These are phyloP conservation scores for Acanthochlamys bracteata DNA, from an alignment of 106 monocot species.

Conservation along the genomic window DNA sequence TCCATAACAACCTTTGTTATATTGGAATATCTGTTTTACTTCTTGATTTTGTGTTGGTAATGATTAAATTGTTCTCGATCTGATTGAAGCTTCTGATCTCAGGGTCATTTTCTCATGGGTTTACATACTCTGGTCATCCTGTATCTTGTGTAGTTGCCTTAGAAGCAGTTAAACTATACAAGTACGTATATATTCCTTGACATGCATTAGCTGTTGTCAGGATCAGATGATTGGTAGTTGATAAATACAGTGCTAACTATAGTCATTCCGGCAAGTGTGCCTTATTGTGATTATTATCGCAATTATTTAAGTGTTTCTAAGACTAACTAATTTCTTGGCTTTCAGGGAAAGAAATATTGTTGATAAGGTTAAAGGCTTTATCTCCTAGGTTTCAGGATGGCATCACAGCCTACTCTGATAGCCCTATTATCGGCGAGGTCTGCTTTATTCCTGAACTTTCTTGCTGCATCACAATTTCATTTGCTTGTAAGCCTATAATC, in stretches of 20 bases:
- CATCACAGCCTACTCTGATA: constrained; percentile 64
- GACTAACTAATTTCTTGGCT: background rate
- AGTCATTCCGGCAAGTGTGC: no score
- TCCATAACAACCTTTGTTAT: background rate
- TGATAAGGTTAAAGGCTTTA: constrained; percentile 43
- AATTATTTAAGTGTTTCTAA: no score
- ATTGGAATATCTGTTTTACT: background rate
- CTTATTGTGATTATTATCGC: no score
- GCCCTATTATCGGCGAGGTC: constrained; percentile 97
- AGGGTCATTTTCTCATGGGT: constrained; percentile 96
- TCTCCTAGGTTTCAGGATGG: constrained; percentile 85
- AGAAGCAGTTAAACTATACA: constrained; percentile 89
- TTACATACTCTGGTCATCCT: constrained; percentile 97
- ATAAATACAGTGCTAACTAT: background rate
- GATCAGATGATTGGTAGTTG: background rate
- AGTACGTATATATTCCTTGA: constrained; percentile 19
- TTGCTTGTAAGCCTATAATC: no score
- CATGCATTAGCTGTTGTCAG: background rate
- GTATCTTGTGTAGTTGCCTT: constrained; percentile 91
- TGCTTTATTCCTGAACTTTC: constrained; percentile 1
- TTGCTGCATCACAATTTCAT: no score
- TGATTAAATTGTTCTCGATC: background rate
- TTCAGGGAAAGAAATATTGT: constrained; percentile 76
- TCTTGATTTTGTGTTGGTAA: background rate
- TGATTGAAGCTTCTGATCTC: background rate